Percentiles rank a stretch among this genome's conserved stretches.
Evolutionary conservation across 495 filamentous ascomycete species (phyloP).

Genomic region (Trypethelium eluteriae): DNA sequence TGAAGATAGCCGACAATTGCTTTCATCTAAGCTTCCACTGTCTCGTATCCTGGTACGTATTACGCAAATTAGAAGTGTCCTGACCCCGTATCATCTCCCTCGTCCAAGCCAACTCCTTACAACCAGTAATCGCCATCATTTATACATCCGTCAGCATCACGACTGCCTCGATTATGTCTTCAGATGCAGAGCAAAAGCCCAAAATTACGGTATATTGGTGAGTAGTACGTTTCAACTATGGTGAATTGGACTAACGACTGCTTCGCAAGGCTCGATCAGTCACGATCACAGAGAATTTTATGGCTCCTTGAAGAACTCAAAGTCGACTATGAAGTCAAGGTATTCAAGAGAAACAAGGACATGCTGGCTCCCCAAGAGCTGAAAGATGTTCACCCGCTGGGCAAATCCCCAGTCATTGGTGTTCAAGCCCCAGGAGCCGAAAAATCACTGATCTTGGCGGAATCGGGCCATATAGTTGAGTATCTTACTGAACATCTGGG

Average conservation of each 20-base stretch:
- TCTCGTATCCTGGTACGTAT: not conserved
- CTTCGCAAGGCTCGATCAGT: conserved; percentile 57
- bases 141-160: too few species aligned
- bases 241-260: not conserved
- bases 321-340: conserved; percentile 68
- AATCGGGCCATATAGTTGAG: conserved; percentile 71
- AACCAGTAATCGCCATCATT: not conserved
- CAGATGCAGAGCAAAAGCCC: conserved; percentile 34
- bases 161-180: conserved; percentile 14
- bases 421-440: conserved; percentile 42
- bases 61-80: not conserved
- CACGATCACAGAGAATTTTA: conserved; percentile 75
- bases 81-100: not conserved
- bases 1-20: too few species aligned
- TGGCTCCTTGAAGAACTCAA: conserved; percentile 84
- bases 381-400: conserved; percentile 71
- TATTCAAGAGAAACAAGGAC: conserved; percentile 56
- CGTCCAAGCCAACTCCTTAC: not conserved
- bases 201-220: conserved; percentile 75
- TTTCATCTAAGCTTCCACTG: too few species aligned
- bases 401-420: conserved; percentile 70
- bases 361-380: conserved; percentile 62
- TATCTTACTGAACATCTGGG: conserved; percentile 73
- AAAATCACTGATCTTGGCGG: conserved; percentile 62
- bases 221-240: conserved; percentile 13